Evolutionary conservation across 306 rosid species (phyloP).

Genomic region (Glycine tomentella): DNA sequence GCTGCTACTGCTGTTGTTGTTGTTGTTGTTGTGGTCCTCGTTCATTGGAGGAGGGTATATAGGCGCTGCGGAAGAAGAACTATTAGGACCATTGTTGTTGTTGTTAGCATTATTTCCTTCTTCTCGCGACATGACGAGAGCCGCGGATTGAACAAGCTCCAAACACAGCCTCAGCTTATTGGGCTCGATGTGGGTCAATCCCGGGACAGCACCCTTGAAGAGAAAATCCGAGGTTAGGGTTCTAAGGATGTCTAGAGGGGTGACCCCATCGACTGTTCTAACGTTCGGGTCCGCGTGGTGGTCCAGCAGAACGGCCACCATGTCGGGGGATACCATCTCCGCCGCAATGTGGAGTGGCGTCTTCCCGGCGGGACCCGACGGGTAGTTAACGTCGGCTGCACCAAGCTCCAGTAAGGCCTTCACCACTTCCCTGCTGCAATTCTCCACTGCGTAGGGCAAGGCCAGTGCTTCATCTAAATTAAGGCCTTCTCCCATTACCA

Average conservation of each 20-base stretch:
- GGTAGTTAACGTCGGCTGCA: conserved; percentile 92
- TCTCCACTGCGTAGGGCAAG: conserved; percentile 87
- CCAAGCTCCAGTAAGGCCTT: conserved; percentile 92
- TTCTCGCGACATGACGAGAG: conserved; percentile 89
- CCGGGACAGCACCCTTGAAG: conserved; percentile 98
- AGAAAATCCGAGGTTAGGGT: conserved; percentile 99
- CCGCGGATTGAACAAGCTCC: conserved; percentile 96
- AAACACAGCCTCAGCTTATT: conserved; percentile 90
- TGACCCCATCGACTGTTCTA: conserved; percentile 78
- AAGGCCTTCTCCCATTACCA: conserved; percentile 99
- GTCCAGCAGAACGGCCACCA: conserved; percentile 96
- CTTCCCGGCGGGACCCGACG: conserved; percentile 76
- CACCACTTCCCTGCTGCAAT: conserved; percentile 92
- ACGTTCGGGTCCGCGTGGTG: conserved; percentile 99
- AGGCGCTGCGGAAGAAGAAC: conserved; percentile 56
- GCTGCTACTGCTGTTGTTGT: conserved; percentile 28
- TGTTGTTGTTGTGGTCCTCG: conserved; percentile 57
- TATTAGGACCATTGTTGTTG: conserved; percentile 38
- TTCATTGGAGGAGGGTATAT: conserved; percentile 75
- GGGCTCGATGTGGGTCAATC: conserved; percentile 89
- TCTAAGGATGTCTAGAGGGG: conserved; percentile 85
- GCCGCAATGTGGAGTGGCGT: conserved; percentile 89
- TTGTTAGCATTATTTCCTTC: conserved; percentile 64
- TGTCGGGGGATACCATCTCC: conserved; percentile 95
- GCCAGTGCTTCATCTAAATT: conserved; percentile 95